Conservation (phyloP, 129 eudicot genomes). For the Silybum marianum region DNA sequence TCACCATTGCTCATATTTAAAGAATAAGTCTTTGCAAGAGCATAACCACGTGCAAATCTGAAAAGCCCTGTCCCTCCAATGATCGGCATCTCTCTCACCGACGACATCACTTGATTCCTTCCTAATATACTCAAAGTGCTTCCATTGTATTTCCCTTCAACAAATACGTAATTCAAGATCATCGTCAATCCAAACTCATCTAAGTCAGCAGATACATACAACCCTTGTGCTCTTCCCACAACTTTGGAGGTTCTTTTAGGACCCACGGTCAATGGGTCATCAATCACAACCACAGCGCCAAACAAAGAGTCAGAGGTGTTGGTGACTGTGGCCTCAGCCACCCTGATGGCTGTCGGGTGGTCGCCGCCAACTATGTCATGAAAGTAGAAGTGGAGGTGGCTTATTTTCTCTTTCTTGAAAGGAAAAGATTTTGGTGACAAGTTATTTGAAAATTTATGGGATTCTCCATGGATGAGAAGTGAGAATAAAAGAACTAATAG, state of each 20-base stretch:
- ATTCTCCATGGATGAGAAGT: slow-evolving; percentile 1
- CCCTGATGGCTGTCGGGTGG: slow-evolving; percentile 20
- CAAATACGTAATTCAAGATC: slow-evolving; percentile 22
- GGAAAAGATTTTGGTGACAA: slow-evolving; percentile 21
- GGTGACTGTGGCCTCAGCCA: slow-evolving; percentile 6
- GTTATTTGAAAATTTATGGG: slow-evolving; percentile 25
- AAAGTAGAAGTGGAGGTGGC: slow-evolving; percentile 33
- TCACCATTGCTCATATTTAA: not conserved
- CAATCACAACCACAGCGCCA: not conserved
- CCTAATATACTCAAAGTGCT: slow-evolving; percentile 37
- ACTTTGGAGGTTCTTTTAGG: slow-evolving; percentile 27
- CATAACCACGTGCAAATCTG: slow-evolving; percentile 34
- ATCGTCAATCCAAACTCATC: not conserved
- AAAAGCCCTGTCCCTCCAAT: slow-evolving; percentile 32
- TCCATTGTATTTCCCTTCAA: slow-evolving; percentile 32
- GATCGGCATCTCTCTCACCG: slow-evolving; percentile 29
- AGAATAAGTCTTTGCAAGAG: slow-evolving; percentile 21
- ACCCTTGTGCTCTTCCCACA: slow-evolving; percentile 35
- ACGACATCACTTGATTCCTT: not conserved
- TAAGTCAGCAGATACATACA: slow-evolving; percentile 18
- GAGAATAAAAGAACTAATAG: slow-evolving; percentile 2
- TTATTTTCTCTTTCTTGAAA: slow-evolving; percentile 24
- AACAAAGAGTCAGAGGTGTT: slow-evolving; percentile 6
- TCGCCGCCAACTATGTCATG: slow-evolving; percentile 17
- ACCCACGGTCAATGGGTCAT: slow-evolving; percentile 30